A percentile compares a stretch with the other conserved stretches of the same genome.
Evolutionary conservation across 495 filamentous ascomycete genomes (phyloP).

Genomic region (Neurospora sp.): DNA sequence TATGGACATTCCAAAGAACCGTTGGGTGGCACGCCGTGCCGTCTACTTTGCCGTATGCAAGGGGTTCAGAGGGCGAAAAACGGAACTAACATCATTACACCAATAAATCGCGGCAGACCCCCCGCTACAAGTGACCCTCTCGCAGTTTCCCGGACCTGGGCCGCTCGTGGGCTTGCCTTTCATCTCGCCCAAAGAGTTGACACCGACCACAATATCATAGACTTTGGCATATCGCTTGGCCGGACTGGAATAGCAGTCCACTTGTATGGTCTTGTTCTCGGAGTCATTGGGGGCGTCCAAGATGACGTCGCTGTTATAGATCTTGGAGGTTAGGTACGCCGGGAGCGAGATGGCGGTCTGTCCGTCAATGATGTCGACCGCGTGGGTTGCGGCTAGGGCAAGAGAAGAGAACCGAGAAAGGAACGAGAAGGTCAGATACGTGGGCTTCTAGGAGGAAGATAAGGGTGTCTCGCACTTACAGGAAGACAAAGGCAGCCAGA

Average conservation of each 20-base stretch:
- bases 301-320: neutral
- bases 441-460: neutral
- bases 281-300: neutral
- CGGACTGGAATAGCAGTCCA: neutral
- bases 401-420: neutral
- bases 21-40: too few species aligned
- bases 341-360: rapidly evolving
- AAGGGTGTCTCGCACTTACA: neutral
- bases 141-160: neutral
- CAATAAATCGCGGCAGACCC: neutral
- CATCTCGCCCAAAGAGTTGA: neutral
- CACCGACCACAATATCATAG: rapidly evolving
- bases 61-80: too few species aligned
- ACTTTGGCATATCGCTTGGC: neutral
- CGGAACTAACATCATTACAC: neutral
- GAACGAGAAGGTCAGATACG: neutral
- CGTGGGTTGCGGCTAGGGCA: neutral
- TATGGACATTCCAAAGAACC: neutral
- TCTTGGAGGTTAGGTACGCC: neutral
- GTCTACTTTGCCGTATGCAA: too few species aligned
- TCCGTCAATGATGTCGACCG: neutral
- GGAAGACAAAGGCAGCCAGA: neutral
- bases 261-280: neutral
- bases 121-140: neutral
- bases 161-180: neutral